Base-by-base conservation (phyloP, 495 filamentous ascomycete genomes). In the Corynascus novoguineensis region DNA sequence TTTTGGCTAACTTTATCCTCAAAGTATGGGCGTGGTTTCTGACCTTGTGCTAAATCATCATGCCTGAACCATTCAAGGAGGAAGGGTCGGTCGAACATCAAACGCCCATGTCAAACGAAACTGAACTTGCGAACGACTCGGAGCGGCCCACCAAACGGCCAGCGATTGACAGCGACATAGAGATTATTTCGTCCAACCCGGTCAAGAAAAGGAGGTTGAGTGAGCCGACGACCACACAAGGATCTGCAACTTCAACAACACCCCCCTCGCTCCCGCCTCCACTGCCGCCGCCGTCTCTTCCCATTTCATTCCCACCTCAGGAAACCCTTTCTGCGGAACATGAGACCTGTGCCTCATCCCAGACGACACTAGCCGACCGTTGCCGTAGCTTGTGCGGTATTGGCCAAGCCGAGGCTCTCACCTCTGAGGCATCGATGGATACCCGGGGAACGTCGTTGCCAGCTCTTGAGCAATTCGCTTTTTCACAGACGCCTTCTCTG, bases 111-210 rank as follows among this genome's bases (percentile, higher is more conserved):
- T 15, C 34, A 1, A n/a, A 3, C 28, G 22, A 24, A 12, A 12
- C 1, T n/a, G 25, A 37, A 35, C 19, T 14, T 24, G 17, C 11
- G 14, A 15, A 1, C 17, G 37, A 15, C 12, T 44, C 31, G 22
- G 10, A 3, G 7, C n/a, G n/a, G 0, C 38, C 38, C 22, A 7
- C 14, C 15, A 60, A 60, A 22, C 22, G 59, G 31, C n/a, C 19
- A 17, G 50, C 48, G n/a, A n/a, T 29, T 17, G 73, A 78, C 49
- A 71, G 74, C 55, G 76, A 78, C 31, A 61, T 78, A 17, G 63
- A 75, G 61, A 74, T 77, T 42, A 59, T 78, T 32, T 76, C 73
- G 45, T 71, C 67, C 5, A 65, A 71, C 22, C 74, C 75, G 15
- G 66, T 75, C 47, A 75, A 76, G 47, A 73, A 68, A 55, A 68